Evolutionary conservation across 495 filamentous ascomycete genomes (phyloP), one percentile per base, ranked within the genome.

Genomic region (Hypoxylon fuscum): DNA sequence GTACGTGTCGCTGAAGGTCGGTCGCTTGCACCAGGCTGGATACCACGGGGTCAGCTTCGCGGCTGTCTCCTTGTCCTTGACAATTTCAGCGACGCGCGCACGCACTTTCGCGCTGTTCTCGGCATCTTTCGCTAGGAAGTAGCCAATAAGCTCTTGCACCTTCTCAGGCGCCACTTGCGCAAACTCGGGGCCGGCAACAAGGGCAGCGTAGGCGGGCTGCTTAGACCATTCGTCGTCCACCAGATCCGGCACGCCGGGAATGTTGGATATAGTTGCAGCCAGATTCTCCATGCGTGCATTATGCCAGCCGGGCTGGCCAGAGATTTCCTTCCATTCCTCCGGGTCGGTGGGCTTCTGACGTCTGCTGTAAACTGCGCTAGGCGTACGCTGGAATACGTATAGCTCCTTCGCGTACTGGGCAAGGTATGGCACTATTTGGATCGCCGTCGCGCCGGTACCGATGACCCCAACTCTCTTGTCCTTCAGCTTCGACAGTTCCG

Each of bases 321-420:
- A 68, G 29, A 80, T 77, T 51, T 77, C 72, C 22, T 65, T 68
- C 67, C 75, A 86, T 50, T 76, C 77, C 27, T 76, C 68, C 0
- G 72, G 66, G 37, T 85, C 80, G 0, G 81, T 88, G 6, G 68
- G 52, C 35, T 72, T 70, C 44, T 89, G 77, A 2, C 73, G 72
- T 17, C 83, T 83, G 27, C 18, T 14, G 48, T 76, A 78, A 3
- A 88, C 80, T 0, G 77, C 53, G 0, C 85, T 76, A 17, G 83
- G 81, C 15, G 83, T 86, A 10, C 83, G 82, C 55, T 86, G 83
- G 58, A 85, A 78, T 21, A 86, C 78, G 53, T 80, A 83, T 3
- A 86, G 48, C 40, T 85, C 74, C 54, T 83, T 78, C 0, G 78
- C 79, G 34, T 69, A 81, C 47, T 77, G 74, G 12, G 81, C 83